Percentiles rank a stretch among this genome's conserved stretches.
These are phyloP conservation scores for Sclerotinia nivalis DNA, from an alignment of 2,329 filamentous ascomycete species.

Conservation along the genomic window DNA sequence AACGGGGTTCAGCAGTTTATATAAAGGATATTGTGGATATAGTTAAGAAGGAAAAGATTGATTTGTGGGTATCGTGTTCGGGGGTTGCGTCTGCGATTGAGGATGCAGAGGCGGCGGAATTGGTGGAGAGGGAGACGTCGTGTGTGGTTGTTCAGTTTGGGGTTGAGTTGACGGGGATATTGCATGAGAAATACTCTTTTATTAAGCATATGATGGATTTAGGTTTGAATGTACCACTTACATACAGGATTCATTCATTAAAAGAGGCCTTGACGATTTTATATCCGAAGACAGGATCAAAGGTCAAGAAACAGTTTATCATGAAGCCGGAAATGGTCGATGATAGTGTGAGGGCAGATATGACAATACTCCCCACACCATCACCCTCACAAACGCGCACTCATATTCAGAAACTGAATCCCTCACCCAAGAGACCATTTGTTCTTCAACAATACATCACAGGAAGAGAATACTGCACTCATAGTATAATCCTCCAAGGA, in stretches of 20 bases:
- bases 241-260: slow-evolving; percentile 53
- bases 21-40: slow-evolving; percentile 58
- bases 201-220: slow-evolving; percentile 56
- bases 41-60: slow-evolving; percentile 59
- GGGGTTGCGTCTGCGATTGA: slow-evolving; percentile 51
- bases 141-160: slow-evolving; percentile 67
- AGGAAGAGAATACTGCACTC: slow-evolving; percentile 69
- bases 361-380: slow-evolving; percentile 63
- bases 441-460: slow-evolving; percentile 68
- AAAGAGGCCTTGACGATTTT: slow-evolving; percentile 57
- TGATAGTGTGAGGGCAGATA: slow-evolving; percentile 58
- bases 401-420: slow-evolving; percentile 53
- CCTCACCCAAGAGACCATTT: slow-evolving; percentile 51
- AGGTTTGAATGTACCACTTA: slow-evolving; percentile 56
- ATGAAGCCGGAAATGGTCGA: slow-evolving; percentile 21
- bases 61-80: slow-evolving; percentile 69
- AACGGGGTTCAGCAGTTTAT: slow-evolving; percentile 49
- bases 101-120: slow-evolving; percentile 65
- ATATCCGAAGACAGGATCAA: slow-evolving; percentile 36
- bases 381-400: slow-evolving; percentile 54
- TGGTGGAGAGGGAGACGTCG: slow-evolving; percentile 56
- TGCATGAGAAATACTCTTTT: slow-evolving; percentile 65
- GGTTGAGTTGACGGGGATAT: slow-evolving; percentile 52
- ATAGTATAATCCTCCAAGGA: slow-evolving; percentile 66
- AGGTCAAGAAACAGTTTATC: slow-evolving; percentile 8